These are phyloP conservation scores for Periconia macrospinosa DNA, from an alignment of 2,329 filamentous ascomycete species.

Conservation along the genomic window DNA sequence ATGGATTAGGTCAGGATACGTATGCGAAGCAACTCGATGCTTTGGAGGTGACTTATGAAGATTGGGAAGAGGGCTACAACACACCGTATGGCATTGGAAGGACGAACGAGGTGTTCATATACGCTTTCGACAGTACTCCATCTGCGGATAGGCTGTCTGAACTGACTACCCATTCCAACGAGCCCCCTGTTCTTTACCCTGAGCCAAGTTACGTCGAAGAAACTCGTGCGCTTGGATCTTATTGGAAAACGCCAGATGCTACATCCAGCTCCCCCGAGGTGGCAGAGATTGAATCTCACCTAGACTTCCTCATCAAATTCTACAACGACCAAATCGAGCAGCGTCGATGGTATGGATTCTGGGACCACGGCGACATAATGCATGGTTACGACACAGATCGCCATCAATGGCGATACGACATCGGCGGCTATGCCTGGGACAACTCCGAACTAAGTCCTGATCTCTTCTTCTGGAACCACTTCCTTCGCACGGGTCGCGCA, in stretches of 20 bases:
- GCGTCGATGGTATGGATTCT: constrained; percentile 65
- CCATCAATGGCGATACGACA: constrained; percentile 64
- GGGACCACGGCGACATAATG: constrained; percentile 64
- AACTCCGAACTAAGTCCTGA: constrained; percentile 66
- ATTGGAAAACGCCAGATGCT: constrained; percentile 53
- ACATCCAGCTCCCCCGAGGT: constrained; percentile 32
- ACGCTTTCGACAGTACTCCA: constrained; percentile 58
- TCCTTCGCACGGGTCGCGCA: constrained; percentile 60
- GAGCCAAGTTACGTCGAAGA: constrained; percentile 53
- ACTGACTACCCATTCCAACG: constrained; percentile 51
- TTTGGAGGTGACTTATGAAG: constrained; percentile 65
- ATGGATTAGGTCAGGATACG: constrained; percentile 58
- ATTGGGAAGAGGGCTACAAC: constrained; percentile 59
- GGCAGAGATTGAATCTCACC: constrained; percentile 53
- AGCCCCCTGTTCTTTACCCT: constrained; percentile 56
- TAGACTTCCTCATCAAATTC: constrained; percentile 60
- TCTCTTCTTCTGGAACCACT: constrained; percentile 65
- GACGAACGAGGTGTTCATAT: constrained; percentile 60
- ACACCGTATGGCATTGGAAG: constrained; percentile 61
- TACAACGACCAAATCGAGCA: constrained; percentile 60
- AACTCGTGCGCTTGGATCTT: constrained; percentile 58
- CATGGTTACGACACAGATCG: constrained; percentile 63
- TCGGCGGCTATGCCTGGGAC: constrained; percentile 67
- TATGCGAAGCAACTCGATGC: constrained; percentile 63
- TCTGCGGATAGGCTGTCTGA: constrained; percentile 49